Base-by-base conservation (phyloP, 2,329 filamentous ascomycete genomes). In the Pseudogymnoascus sp. region DNA sequence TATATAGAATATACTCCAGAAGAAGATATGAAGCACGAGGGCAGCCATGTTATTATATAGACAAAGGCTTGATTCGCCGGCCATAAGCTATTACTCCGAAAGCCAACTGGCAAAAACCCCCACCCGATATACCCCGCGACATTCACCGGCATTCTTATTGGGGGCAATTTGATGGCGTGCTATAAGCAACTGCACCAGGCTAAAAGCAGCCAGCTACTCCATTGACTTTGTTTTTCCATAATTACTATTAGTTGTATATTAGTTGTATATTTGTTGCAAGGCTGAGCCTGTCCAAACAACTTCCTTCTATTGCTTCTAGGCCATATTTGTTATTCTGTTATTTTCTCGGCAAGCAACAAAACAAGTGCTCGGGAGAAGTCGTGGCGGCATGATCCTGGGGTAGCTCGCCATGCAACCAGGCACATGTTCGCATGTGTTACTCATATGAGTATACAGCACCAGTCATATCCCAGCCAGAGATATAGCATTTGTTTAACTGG, bases 41-140 rank as follows among this genome's bases (percentile, higher is more conserved):
- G 49, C 49, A 56, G 8, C 49, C 49, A 34, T n/a, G 49, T 31
- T 56, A 56, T 56, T 56, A 56, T 56, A 56, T 56, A 56, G 49
- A 56, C 49, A 1, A 56, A 56, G n/a, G 49, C 49, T 18, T 56
- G 49, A 56, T 56, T 56, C 28, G 49, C 46, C 46, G 46, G 25
- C 25, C 46, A 56, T 34, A 34, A 56, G 18, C 46, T 56, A 56
- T 56, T 56, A 56, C 46, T 56, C 46, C 46, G 46, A 56, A 56
- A 56, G 46, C 46, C 46, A 56, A 56, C 46, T 56, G 46, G 46
- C 46, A 56, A 56, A 56, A 56, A 56, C 49, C 49, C 49, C 49
- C 49, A 56, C 49, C 49, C 49, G 49, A 25, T 34, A 18, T 34
- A 56, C 49, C 49, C 49, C 49, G n/a, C 49, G 49, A 56, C 49